These are phyloP conservation scores for Urostyla sp. DNA, from an alignment of 73 alveolate genomes.

Conservation along the genomic window DNA sequence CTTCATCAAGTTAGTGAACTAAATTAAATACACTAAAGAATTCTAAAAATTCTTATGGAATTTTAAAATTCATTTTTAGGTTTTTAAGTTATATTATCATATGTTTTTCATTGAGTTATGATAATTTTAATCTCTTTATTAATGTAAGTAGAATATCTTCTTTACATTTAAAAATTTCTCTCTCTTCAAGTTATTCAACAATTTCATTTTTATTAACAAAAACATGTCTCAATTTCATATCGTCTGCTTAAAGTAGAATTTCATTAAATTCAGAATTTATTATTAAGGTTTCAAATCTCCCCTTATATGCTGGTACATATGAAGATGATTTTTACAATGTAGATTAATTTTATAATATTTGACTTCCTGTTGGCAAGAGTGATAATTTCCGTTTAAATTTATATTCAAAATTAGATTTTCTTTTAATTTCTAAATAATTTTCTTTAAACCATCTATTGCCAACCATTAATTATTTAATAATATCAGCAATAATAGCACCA, in stretches of 20 bases:
- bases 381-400: too few relatives aligned
- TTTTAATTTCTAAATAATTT: background rate
- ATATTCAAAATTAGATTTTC: background rate
- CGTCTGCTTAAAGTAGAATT: constrained; percentile 21
- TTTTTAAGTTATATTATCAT: constrained; percentile 4
- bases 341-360: too few relatives aligned
- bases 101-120: constrained; percentile 29
- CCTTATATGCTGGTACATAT: constrained; percentile 18
- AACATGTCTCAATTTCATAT: background rate
- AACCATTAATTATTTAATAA: constrained; percentile 15
- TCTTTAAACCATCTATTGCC: constrained; percentile 26
- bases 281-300: background rate
- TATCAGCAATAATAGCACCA: constrained; percentile 36
- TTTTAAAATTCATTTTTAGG: constrained; percentile 25
- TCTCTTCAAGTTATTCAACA: constrained; percentile 16
- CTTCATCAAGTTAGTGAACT: constrained; percentile 33
- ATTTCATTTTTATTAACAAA: constrained; percentile 37
- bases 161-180: constrained; percentile 2
- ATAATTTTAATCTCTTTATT: background rate
- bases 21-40: background rate
- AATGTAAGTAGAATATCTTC: background rate
- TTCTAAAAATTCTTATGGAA: constrained; percentile 15
- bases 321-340: too few relatives aligned
- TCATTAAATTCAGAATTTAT: constrained; percentile 23
- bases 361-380: too few relatives aligned